Base-by-base conservation (phyloP, 2,329 filamentous ascomycete genomes). In the Sporothrix pallida region DNA sequence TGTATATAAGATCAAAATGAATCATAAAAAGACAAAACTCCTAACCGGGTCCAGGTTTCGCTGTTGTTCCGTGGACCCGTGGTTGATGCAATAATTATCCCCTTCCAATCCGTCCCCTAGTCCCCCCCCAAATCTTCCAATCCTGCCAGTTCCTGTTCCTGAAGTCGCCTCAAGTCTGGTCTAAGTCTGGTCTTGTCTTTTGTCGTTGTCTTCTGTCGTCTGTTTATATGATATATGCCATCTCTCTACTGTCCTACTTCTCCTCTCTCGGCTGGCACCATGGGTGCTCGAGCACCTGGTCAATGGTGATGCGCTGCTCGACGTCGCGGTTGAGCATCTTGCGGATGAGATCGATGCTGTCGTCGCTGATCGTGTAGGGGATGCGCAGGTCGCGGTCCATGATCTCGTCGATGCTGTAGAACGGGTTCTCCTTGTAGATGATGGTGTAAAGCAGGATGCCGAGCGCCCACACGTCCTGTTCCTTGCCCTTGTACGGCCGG, bases 361-460 rank as follows among this genome's bases (percentile, higher is more conserved):
- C 92, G 76, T 98, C 94, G 81, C 93, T 94, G 84, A 95, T 90
- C 48, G 92, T 88, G 81, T 93, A 98, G 0, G 96, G 96, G 42
- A 99, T 91, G 67, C 96, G 90, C 74, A 99, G 86, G 78, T 98
- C 95, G 79, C 95, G 95, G 81, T 99, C 96, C 89, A 98, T 97
- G 80, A 99, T 99, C 85, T 99, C 96, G 82, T 99, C 96, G 79
- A 98, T 96, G 82, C 93, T 97, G 87, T 98, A 98, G 82, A 98
- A 99, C 0, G 96, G 95, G 80, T 99, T 99, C 84, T 99, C 96
- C 84, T 98, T 99, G 87, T 99, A 99, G 79, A 98, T 92, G 80
- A 99, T 98, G 42, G 96, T 99, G 85, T 99, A 99, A 15, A 99
- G 89, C 37, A 99, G 88, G 79, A 99, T 98, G 31, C 96, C 96